These are phyloP conservation scores for Penicillium subrubescens DNA, from an alignment of 495 filamentous ascomycete species.

Conservation along the genomic window DNA sequence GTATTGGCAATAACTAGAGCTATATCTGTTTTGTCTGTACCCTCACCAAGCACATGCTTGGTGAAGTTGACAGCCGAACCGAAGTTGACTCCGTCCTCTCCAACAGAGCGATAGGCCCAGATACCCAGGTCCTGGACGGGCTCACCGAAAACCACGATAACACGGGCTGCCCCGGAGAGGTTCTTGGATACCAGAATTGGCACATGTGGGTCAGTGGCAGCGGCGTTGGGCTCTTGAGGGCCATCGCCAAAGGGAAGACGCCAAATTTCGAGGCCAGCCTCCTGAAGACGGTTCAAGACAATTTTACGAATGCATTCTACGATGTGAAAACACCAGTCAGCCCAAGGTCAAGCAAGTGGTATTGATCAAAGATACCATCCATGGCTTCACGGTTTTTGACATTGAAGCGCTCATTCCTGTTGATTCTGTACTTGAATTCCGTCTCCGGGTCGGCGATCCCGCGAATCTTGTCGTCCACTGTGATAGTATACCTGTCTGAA, in stretches of 20 bases:
- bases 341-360: background rate
- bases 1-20: conserved; percentile 70
- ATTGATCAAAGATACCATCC: conserved; percentile 51
- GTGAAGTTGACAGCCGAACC: conserved; percentile 68
- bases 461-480: conserved; percentile 69
- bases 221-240: background rate
- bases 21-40: conserved; percentile 7
- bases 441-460: conserved; percentile 62
- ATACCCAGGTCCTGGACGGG: conserved; percentile 70
- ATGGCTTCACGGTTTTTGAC: conserved; percentile 68
- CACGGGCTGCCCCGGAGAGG: conserved; percentile 57
- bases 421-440: conserved; percentile 73
- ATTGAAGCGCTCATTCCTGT: conserved; percentile 71
- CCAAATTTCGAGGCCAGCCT: conserved; percentile 54
- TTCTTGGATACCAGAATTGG: conserved; percentile 66
- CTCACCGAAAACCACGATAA: conserved; percentile 78
- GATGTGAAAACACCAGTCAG: background rate
- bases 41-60: conserved; percentile 44
- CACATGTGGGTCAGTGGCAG: conserved; percentile 55
- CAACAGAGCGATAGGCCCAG: conserved; percentile 67
- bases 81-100: conserved; percentile 59
- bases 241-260: conserved; percentile 52
- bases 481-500: conserved; percentile 65
- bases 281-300: conserved; percentile 60
- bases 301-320: conserved; percentile 64